phyloP scores from a whole-genome alignment of 2,329 filamentous ascomycete genomes.

The Massarina eburnea region DNA sequence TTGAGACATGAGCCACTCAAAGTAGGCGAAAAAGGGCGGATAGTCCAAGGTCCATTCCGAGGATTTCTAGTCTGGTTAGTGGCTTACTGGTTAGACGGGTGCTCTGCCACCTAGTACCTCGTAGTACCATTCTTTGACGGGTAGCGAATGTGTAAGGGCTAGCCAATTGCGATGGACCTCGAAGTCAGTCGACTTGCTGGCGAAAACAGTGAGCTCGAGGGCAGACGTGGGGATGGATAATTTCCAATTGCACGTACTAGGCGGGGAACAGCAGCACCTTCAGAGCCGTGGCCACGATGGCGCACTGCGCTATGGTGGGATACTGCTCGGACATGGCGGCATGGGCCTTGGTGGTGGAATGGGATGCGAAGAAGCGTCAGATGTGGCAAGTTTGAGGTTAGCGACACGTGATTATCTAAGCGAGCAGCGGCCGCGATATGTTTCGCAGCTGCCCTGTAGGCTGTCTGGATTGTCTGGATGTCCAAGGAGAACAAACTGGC shows the following conservation, averaged over 20 bases:
- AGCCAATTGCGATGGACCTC: slow-evolving; percentile 99
- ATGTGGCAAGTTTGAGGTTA: slow-evolving; percentile 8
- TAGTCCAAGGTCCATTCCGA: slow-evolving; percentile 99
- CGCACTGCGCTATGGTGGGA: slow-evolving; percentile 87
- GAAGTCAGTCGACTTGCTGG: slow-evolving; percentile 96
- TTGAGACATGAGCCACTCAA: slow-evolving; percentile 90
- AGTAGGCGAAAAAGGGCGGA: slow-evolving; percentile 95
- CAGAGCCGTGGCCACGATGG: slow-evolving; percentile 80
- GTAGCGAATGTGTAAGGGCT: slow-evolving; percentile 87
- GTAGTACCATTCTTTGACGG: slow-evolving; percentile 89
- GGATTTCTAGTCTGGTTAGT: slow-evolving; percentile 62
- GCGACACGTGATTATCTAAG: slow-evolving; percentile 1
- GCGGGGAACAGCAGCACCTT: slow-evolving; percentile 92
- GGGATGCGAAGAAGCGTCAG: slow-evolving; percentile 18
- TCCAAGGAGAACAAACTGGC: too few relatives aligned
- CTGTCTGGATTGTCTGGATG: too few relatives aligned
- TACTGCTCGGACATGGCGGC: slow-evolving; percentile 72
- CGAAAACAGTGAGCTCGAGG: slow-evolving; percentile 24
- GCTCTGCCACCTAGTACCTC: slow-evolving; percentile 56
- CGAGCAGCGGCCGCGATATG: too few relatives aligned
- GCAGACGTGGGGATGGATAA: neutral
- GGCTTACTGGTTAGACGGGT: neutral
- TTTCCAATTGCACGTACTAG: slow-evolving; percentile 67
- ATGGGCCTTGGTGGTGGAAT: slow-evolving; percentile 23
- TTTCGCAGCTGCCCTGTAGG: too few relatives aligned